phyloP scores from a whole-genome alignment of 148 eudicot genomes.

The Vaccinium darrowii region DNA sequence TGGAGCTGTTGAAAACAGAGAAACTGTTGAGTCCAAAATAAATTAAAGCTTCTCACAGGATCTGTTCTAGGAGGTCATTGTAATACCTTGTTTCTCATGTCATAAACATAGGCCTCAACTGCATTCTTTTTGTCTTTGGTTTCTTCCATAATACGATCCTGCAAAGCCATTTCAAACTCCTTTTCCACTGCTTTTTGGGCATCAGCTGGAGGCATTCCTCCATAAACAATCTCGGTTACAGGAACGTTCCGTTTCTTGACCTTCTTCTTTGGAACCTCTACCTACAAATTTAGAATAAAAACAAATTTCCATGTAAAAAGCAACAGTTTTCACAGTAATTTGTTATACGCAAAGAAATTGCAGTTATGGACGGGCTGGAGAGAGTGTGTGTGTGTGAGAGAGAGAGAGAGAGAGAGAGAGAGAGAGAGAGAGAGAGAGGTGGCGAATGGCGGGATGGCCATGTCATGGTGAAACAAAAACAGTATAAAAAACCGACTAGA shows the following conservation, averaged over 20 bases:
- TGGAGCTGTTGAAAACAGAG: constrained; percentile 46
- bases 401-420: no score
- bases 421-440: not conserved
- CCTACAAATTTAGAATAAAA: constrained; percentile 28
- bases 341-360: not conserved
- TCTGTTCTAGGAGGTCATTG: not conserved
- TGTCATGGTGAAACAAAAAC: not conserved
- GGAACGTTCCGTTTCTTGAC: constrained; percentile 67
- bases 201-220: constrained; percentile 56
- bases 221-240: constrained; percentile 64
- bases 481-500: not conserved
- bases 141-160: constrained; percentile 91
- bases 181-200: constrained; percentile 82
- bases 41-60: not conserved
- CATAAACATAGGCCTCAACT: constrained; percentile 90
- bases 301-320: not conserved
- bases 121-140: constrained; percentile 90
- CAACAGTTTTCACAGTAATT: not conserved
- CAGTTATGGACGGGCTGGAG: not conserved
- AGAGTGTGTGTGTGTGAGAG: no score
- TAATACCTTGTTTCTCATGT: constrained; percentile 83
- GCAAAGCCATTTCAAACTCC: constrained; percentile 96
- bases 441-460: not conserved
- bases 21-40: constrained; percentile 6
- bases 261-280: constrained; percentile 79